Conservation (phyloP, 2,329 filamentous ascomycete species). For the Nemania bipapillata region DNA sequence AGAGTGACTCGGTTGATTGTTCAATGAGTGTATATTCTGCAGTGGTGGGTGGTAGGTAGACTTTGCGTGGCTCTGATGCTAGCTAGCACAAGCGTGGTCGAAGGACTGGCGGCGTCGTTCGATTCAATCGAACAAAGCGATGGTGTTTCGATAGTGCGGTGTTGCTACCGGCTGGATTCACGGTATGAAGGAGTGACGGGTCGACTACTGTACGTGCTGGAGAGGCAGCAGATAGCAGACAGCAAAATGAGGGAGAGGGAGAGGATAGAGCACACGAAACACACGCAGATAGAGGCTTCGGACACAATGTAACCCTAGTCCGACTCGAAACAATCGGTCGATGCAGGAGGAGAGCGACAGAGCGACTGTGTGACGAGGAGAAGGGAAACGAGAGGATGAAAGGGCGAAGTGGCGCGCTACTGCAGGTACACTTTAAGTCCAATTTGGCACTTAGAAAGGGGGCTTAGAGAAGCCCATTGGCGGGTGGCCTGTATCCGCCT, state of each 20-base stretch:
- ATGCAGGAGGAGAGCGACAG: conserved; percentile 15
- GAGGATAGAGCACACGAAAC: conserved; percentile 18
- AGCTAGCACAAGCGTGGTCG: conserved; percentile 18
- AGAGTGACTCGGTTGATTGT: conserved; percentile 4
- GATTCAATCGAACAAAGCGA: conserved; percentile 36
- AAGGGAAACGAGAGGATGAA: conserved; percentile 6
- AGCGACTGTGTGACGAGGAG: conserved; percentile 10
- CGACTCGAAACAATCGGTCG: conserved; percentile 30
- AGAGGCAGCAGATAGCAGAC: neutral
- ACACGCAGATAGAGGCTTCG: neutral
- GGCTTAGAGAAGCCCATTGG: neutral
- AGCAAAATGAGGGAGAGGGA: conserved; percentile 13
- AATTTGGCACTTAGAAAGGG: conserved; percentile 22
- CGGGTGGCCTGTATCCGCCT: no score
- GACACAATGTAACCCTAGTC: conserved; percentile 15
- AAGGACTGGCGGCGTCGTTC: conserved; percentile 29
- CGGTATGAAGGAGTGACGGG: conserved; percentile 15
- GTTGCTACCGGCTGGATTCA: neutral
- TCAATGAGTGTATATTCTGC: conserved; percentile 30
- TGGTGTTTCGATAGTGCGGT: conserved; percentile 3
- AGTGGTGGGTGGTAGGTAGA: no score
- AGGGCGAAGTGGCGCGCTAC: conserved; percentile 24
- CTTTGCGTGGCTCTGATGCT: neutral
- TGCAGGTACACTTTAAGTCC: conserved; percentile 34
- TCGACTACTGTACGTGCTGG: neutral